Base-by-base conservation (phyloP, 2,329 filamentous ascomycete genomes). In the Diaporthe nobilis region DNA sequence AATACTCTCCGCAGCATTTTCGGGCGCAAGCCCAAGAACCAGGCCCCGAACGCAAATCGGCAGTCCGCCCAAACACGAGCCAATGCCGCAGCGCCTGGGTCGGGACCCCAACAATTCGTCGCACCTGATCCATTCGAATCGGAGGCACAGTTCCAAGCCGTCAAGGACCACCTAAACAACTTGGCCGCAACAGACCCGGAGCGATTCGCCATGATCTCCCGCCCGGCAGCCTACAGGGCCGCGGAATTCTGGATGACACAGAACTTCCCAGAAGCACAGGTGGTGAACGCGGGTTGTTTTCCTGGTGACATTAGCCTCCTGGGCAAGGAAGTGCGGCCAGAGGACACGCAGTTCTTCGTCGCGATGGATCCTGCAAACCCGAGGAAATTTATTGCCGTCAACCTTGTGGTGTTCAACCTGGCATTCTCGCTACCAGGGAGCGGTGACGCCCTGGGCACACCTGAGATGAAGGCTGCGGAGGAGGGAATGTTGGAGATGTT, bases 261-360 rank as follows among this genome's bases (percentile, higher is more conserved):
- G 31, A 68, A 68, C 31, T 51, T 68, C 44, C 31, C 63, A 17
- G 20, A 53, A 8, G 44, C 63, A 53, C 63, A 68, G 31, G 47
- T 68, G 10, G 63, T 53, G 20, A 68, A 51, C 22, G 47, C 20
- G 12, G 44, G 63, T 7, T 68, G 63, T 15, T 68, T 68, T 13
- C 63, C 63, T 13, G 63, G 63, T 12, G 44, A 51, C 22, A 68
- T 68, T 12, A 39, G 31, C 20, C 17, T 31, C 7, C 44, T 68
- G 22, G 44, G 63, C 12, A 53, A 39, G 31, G 31, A 68, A n/a
- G 47, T 51, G 31, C 28, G 31, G 31, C 44, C 31, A 9, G 44
- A 68, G 8, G 63, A 68, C 7, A 68, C 63, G 22, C 63, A 68
- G 8, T 68, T 68, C 63, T 68, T 51, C 15, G 63, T 68, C 44